Percentiles rank a stretch among this genome's conserved stretches.
Conservation (phyloP, 768 basidiomycete genomes). For the Tylopilus plumbeoviolaceoides region DNA sequence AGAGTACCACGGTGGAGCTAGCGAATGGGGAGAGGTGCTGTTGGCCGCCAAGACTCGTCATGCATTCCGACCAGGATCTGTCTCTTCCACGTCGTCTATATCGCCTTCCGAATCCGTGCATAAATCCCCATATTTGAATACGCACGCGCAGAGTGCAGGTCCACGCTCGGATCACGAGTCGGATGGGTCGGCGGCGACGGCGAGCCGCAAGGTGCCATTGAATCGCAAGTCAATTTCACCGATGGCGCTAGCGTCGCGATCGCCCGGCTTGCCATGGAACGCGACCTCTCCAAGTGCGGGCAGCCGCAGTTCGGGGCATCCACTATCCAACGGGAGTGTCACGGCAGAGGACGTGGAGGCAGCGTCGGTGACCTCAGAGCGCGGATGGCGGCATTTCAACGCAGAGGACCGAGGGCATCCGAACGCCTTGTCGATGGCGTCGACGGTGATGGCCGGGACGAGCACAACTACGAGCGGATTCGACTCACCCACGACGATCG, state of each 20-base stretch:
- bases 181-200: constrained; percentile 34
- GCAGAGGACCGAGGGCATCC: constrained; percentile 4
- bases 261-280: constrained; percentile 32
- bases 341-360: constrained; percentile 24
- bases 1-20: constrained; percentile 20
- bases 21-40: constrained; percentile 50
- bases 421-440: neutral
- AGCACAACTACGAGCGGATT: constrained; percentile 13
- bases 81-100: constrained; percentile 62
- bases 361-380: constrained; percentile 8
- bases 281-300: constrained; percentile 37
- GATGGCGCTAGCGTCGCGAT: constrained; percentile 55
- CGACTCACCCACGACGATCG: constrained; percentile 39
- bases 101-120: constrained; percentile 51
- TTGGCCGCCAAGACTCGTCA: constrained; percentile 33
- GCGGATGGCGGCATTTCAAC: constrained; percentile 31
- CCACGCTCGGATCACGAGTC: constrained; percentile 53
- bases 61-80: constrained; percentile 46
- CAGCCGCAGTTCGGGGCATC: constrained; percentile 24
- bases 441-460: neutral
- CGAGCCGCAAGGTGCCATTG: constrained; percentile 57
- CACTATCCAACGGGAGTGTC: constrained; percentile 15
- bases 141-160: constrained; percentile 14
- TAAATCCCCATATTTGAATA: constrained; percentile 24
- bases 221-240: constrained; percentile 69